Evolutionary conservation across 257 asterid genomes (phyloP), one percentile per base, ranked within the genome.

Genomic region (Nicotiana knightiana): DNA sequence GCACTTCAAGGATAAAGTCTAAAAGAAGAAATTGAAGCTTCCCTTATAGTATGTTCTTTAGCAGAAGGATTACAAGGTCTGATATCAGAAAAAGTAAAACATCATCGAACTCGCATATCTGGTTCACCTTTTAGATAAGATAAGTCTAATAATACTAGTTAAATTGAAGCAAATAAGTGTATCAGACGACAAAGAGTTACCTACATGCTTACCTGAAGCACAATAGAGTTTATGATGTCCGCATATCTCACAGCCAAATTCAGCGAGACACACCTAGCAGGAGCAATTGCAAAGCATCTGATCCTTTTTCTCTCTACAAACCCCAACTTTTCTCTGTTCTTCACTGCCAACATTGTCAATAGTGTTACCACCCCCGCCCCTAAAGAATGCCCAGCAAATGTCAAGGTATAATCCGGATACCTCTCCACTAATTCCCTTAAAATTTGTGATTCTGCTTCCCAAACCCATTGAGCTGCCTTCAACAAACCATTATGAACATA

Each of bases 161-260:
- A 75, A 75, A 51, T 15, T 57, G n/a, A 54, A 35, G 81, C 59
- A 77, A 58, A 18, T 30, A 77, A 76, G 48, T 53, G 61, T 73
- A 75, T 30, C 26, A 11, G 58, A 63, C 59, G 28, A 65, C 35
- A 5, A 5, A 13, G 43, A 7, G 58, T 63, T 63, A 32, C n/a
- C 57, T 68, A 70, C 51, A 30, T 58, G 80, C 63, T 86, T 90
- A 96, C 99, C 99, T 96, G 99, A 76, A 96, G 88, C 71, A 93
- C 99, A 71, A 96, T 87, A 5, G 99, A 93, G 87, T 93, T 96
- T 77, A 94, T 96, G 84, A 94, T 92, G 58, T 96, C 99, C 3
- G 98, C 99, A 81, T 96, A 94, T 90, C 98, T 86, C 67, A 96
- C 98, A 0, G 99, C 98, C 93, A 96, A 86, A 88, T 96, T 96